phyloP scores from a whole-genome alignment of 495 filamentous ascomycete species.

The Cenococcum geophilum region DNA sequence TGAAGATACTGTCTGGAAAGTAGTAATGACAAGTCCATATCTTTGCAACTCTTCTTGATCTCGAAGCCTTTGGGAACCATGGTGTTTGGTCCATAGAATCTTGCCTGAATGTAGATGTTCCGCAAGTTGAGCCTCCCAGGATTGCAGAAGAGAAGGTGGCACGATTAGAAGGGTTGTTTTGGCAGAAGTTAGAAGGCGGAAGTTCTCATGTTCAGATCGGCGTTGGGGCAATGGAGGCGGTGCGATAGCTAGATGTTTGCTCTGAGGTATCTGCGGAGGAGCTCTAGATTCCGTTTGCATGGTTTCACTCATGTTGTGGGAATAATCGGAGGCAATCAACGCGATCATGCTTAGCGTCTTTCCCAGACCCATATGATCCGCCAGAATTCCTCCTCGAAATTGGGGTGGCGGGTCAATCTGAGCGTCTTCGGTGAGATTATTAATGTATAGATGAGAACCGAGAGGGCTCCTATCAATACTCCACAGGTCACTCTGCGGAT shows the following conservation, averaged over 20 bases:
- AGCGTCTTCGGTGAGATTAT: constrained; percentile 6
- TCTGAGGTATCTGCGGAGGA: no score
- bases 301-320: no score
- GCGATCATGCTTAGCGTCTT: constrained; percentile 87
- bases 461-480: neutral
- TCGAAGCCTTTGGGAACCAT: constrained; percentile 5
- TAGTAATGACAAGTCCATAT: constrained; percentile 11
- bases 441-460: constrained; percentile 7
- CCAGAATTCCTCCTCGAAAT: constrained; percentile 64
- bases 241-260: no score
- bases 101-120: no score
- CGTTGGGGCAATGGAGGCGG: no score
- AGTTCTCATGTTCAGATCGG: no score
- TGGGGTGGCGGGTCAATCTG: constrained; percentile 8
- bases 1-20: constrained; percentile 11
- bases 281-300: no score
- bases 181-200: no score
- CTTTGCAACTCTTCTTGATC: neutral
- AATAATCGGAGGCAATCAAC: constrained; percentile 44
- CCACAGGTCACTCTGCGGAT: constrained; percentile 10
- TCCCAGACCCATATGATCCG: constrained; percentile 90
- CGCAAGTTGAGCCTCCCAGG: no score
- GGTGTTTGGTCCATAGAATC: neutral
- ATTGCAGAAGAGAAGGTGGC: no score
- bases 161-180: no score